Conservation (phyloP, 306 rosid genomes). For the Lathyrus tuberosus region DNA sequence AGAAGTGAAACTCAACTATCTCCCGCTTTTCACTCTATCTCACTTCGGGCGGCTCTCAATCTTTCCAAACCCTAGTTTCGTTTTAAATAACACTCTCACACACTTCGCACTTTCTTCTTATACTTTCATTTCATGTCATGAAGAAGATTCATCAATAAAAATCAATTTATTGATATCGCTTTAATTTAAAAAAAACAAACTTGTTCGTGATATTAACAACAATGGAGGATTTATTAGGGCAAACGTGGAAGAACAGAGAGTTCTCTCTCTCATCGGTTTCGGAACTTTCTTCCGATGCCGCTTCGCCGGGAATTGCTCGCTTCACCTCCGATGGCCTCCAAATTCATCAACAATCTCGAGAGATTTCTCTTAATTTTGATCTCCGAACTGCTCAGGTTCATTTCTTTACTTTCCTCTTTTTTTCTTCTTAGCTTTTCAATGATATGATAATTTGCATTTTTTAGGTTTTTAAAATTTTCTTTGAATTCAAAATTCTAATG, state of each 20-base stretch:
- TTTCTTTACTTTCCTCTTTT: slow-evolving; percentile 41
- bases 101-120: neutral
- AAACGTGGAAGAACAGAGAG: slow-evolving; percentile 53
- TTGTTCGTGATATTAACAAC: neutral
- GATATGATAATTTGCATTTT: neutral
- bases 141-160: no score
- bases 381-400: slow-evolving; percentile 65
- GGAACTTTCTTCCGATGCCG: slow-evolving; percentile 52
- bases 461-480: neutral
- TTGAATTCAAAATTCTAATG: neutral
- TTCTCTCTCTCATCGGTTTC: slow-evolving; percentile 66
- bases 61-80: slow-evolving; percentile 69
- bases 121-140: neutral
- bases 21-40: slow-evolving; percentile 37
- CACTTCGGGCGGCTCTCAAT: slow-evolving; percentile 73
- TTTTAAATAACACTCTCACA: neutral
- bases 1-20: slow-evolving; percentile 30
- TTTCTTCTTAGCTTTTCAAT: neutral
- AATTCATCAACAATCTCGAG: slow-evolving; percentile 52
- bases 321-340: slow-evolving; percentile 56
- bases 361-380: slow-evolving; percentile 54
- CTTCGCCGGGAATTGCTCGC: slow-evolving; percentile 69
- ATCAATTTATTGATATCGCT: no score
- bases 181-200: neutral
- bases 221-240: slow-evolving; percentile 60